Conservation (phyloP, 2,329 filamentous ascomycete genomes). For the Claviceps monticola region DNA sequence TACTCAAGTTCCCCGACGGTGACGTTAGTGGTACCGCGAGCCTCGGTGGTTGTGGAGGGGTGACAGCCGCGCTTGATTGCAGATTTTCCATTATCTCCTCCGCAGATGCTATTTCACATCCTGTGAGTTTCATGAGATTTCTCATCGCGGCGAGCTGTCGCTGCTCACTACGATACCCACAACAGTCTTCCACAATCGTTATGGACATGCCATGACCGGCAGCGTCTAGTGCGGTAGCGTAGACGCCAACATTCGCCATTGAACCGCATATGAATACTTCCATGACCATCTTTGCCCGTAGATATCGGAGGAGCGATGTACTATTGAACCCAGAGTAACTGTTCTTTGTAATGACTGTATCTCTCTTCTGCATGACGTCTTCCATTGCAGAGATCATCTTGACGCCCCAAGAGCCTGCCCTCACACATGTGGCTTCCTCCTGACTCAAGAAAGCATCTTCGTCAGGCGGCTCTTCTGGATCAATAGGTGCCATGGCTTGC, state of each 20-base stretch:
- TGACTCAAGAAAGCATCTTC: slow-evolving; percentile 34
- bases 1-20: background rate
- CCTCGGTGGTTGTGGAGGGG: slow-evolving; percentile 4
- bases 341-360: slow-evolving; percentile 49
- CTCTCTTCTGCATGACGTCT: slow-evolving; percentile 30
- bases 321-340: slow-evolving; percentile 80
- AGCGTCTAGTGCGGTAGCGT: slow-evolving; percentile 83
- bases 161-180: slow-evolving; percentile 59
- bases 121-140: slow-evolving; percentile 60
- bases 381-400: slow-evolving; percentile 31
- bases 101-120: slow-evolving; percentile 50
- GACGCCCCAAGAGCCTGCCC: slow-evolving; percentile 28
- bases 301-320: slow-evolving; percentile 56
- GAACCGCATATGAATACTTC: slow-evolving; percentile 83
- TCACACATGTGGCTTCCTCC: slow-evolving; percentile 28
- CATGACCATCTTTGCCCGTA: slow-evolving; percentile 77
- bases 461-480: slow-evolving; percentile 9
- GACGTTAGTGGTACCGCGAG: background rate
- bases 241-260: slow-evolving; percentile 75
- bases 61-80: slow-evolving; percentile 7
- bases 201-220: slow-evolving; percentile 79
- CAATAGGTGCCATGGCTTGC: background rate
- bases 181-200: slow-evolving; percentile 75
- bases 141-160: slow-evolving; percentile 59
- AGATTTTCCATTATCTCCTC: slow-evolving; percentile 37